Base-by-base conservation (phyloP, 805 yeast genomes). In the Monosporozyma solicola region DNA sequence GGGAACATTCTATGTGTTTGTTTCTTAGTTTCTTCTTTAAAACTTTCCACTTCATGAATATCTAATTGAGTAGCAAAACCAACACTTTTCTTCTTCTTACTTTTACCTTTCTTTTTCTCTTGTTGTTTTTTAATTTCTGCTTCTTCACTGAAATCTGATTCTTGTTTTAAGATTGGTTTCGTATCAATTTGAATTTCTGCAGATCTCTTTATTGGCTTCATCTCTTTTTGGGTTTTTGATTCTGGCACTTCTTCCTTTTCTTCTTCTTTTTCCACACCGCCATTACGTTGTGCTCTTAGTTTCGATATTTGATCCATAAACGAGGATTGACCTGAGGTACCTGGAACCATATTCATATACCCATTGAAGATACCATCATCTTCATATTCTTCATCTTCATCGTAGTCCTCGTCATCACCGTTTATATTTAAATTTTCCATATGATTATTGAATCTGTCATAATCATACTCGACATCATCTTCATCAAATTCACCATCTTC, bases 41-140 rank as follows among this genome's bases (percentile, higher is more conserved):
- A 51, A 53, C 58, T 68, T 52, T 67, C 70, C 16, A 69, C 65
- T 53, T 67, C 71, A 51, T 59, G 59, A 22, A 69, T 61, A 53
- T 67, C 68, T 9, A 68, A 57, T n/a, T 54, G 50, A 4, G 60
- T 45, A 2, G 72, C 72, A 55, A 69, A 69, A 2, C 67, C 65
- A 41, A 69, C 71, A 44, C 51, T 53, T 49, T 67, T 69, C 50
- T 60, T 61, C 11, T 51, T 55, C 41, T 59, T 59, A 2, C 45
- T 51, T 22, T 25, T 35, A 24, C 33, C 48, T 24, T n/a, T 33
- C 13, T 39, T 31, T 22, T 49, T 35, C 33, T 51, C 57, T n/a
- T 48, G 44, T 35, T 35, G 24, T 16, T 9, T 33, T 9, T 39
- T 31, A 11, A 46, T 31, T 39, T 51, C 59, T 16, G 32, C 50